These are phyloP conservation scores for Zarea fungicola DNA, from an alignment of 2,329 filamentous ascomycete species.

Conservation along the genomic window DNA sequence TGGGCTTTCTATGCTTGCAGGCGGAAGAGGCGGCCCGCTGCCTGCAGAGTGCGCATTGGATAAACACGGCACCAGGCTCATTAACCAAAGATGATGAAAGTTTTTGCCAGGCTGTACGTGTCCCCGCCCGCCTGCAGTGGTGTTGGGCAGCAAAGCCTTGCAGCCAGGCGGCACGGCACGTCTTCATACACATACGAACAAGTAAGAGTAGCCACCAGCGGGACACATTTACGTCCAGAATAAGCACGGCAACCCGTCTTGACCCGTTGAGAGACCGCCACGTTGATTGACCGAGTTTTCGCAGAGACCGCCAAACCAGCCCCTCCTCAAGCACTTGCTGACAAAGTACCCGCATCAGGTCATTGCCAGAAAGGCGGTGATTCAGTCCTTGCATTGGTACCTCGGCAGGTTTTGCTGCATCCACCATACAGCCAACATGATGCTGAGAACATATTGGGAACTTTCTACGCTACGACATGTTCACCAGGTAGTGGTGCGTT, in stretches of 20 bases:
- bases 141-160: constrained; percentile 13
- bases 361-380: constrained; percentile 1
- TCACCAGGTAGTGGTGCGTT: no score
- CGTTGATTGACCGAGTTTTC: constrained; percentile 15
- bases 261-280: constrained; percentile 13
- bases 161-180: background rate
- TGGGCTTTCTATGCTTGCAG: background rate
- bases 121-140: constrained; percentile 4
- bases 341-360: background rate
- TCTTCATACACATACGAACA: no score
- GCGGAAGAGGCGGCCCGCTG: constrained; percentile 9
- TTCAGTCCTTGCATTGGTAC: background rate
- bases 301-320: constrained; percentile 4
- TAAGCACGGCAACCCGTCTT: constrained; percentile 1
- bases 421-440: no score
- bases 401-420: no score
- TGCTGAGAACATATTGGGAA: no score
- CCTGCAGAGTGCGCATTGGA: constrained; percentile 8
- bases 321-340: background rate
- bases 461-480: no score
- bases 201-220: constrained; percentile 7
- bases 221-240: constrained; percentile 3
- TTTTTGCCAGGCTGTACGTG: no score
- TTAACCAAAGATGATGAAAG: constrained; percentile 1
- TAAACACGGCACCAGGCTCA: background rate